Percentiles rank a stretch among this genome's conserved stretches.
Conservation (phyloP, 140 eudicot species). For the Senecio squalidus region DNA sequence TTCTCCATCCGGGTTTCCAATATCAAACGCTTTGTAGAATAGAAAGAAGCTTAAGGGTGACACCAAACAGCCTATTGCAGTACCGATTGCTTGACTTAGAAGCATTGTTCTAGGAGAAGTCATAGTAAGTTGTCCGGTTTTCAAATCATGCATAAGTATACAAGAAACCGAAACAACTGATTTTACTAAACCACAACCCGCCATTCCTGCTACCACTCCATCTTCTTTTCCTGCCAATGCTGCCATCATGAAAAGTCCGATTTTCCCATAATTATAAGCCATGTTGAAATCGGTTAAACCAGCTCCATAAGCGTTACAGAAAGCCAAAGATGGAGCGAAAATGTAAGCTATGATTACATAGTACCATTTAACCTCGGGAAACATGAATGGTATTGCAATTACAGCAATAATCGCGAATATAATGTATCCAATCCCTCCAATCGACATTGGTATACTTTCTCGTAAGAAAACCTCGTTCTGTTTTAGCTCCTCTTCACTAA, state of each 20-base stretch:
- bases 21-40: constrained; percentile 79
- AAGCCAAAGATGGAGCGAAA: constrained; percentile 77
- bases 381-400: constrained; percentile 51
- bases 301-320: constrained; percentile 90
- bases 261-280: constrained; percentile 84
- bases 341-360: constrained; percentile 60
- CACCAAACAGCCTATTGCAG: constrained; percentile 70
- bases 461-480: constrained; percentile 53
- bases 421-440: constrained; percentile 55
- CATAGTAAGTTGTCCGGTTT: constrained; percentile 81
- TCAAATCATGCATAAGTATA: constrained; percentile 80
- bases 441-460: constrained; percentile 65
- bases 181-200: constrained; percentile 72
- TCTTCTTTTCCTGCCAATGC: constrained; percentile 65
- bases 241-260: constrained; percentile 66
- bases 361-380: constrained; percentile 84
- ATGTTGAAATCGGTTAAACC: constrained; percentile 81
- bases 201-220: constrained; percentile 79
- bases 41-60: constrained; percentile 65
- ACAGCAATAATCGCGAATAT: constrained; percentile 41
- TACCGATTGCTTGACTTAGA: constrained; percentile 77
- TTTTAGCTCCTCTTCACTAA: constrained; percentile 22
- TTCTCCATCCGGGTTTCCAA: constrained; percentile 73
- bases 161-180: constrained; percentile 73
- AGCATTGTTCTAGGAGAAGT: constrained; percentile 86